Percentiles rank a stretch among this genome's conserved stretches.
These are phyloP conservation scores for Evansstolkia leycettana DNA, from an alignment of 495 filamentous ascomycete species.

Conservation along the genomic window DNA sequence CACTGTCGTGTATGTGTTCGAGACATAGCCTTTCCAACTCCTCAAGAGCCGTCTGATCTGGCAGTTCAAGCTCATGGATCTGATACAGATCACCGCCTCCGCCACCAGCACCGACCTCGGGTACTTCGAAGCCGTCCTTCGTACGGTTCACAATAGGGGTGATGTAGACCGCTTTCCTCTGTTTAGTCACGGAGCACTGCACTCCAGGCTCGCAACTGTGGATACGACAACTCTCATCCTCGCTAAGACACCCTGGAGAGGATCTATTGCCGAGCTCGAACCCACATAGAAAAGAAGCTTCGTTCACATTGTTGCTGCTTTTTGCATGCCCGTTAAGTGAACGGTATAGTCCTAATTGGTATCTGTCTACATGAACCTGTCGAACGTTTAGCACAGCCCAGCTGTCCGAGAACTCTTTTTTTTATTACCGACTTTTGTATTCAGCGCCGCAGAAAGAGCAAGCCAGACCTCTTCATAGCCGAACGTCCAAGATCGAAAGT, in stretches of 20 bases:
- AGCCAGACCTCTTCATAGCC: constrained; percentile 90
- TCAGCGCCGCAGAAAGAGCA: constrained; percentile 57
- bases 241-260: constrained; percentile 60
- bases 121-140: constrained; percentile 44
- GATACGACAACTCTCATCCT: constrained; percentile 49
- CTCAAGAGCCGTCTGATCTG: constrained; percentile 29
- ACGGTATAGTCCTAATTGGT: constrained; percentile 62
- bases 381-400: too few relatives aligned
- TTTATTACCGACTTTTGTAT: constrained; percentile 41
- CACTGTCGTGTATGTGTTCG: constrained; percentile 23
- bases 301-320: constrained; percentile 24
- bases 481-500: constrained; percentile 87
- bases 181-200: constrained; percentile 41
- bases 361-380: constrained; percentile 75
- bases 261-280: constrained; percentile 62
- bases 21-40: constrained; percentile 35
- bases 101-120: constrained; percentile 66
- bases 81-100: constrained; percentile 65
- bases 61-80: constrained; percentile 49
- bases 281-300: constrained; percentile 59
- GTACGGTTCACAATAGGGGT: constrained; percentile 56
- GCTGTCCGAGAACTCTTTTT: not conserved
- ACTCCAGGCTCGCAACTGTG: constrained; percentile 79
- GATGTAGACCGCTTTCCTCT: constrained; percentile 57
- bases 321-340: constrained; percentile 39